Evolutionary conservation across 1,139 yeast genomes (phyloP).

Genomic region (Kluyveromyces sp.): DNA sequence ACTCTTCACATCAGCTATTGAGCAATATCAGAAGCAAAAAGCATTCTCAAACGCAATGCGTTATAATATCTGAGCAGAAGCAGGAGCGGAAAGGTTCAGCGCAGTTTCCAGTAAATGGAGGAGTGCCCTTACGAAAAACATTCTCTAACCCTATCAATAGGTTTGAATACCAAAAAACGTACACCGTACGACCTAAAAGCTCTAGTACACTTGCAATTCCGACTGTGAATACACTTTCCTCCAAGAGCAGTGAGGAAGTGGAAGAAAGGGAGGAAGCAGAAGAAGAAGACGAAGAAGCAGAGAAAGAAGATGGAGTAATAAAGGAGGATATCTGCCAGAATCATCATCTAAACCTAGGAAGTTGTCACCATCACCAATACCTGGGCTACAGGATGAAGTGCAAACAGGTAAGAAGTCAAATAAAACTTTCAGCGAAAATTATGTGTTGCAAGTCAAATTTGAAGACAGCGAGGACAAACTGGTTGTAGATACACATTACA

Average conservation of each 20-base stretch:
- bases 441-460: slow-evolving; percentile 14
- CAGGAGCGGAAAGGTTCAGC: not conserved
- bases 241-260: too few species aligned
- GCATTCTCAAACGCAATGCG: not conserved
- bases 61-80: not conserved
- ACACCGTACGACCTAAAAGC: slow-evolving; percentile 11
- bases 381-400: not conserved
- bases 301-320: too few species aligned
- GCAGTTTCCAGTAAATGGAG: not conserved
- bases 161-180: slow-evolving; percentile 13
- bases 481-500: not conserved
- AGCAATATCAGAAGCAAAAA: not conserved
- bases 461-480: slow-evolving; percentile 2
- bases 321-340: too few species aligned
- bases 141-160: slow-evolving; percentile 13
- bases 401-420: slow-evolving; percentile 1
- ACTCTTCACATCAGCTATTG: not conserved
- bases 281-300: too few species aligned
- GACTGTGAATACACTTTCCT: not conserved
- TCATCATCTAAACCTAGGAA: not conserved
- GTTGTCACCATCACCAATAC: not conserved
- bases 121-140: slow-evolving; percentile 1
- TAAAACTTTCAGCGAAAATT: slow-evolving; percentile 11
- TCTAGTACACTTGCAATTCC: slow-evolving; percentile 8
- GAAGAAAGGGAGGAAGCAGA: too few species aligned